Evolutionary conservation across 768 basidiomycete species (phyloP).

Genomic region (Boletellus emodensis): DNA sequence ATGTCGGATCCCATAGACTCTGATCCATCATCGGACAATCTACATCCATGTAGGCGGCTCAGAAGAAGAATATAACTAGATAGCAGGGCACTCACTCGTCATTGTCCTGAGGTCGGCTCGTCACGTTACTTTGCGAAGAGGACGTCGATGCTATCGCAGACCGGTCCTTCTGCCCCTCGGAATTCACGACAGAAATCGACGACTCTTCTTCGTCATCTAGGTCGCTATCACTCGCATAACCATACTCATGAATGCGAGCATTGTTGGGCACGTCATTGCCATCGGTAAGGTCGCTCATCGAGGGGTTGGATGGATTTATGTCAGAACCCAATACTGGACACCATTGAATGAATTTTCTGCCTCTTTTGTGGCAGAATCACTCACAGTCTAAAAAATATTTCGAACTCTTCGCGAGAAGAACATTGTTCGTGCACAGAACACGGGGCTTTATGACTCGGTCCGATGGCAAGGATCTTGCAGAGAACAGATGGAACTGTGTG

Average conservation of each 20-base stretch:
- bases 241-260: constrained; percentile 20
- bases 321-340: constrained; percentile 13
- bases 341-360: neutral
- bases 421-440: constrained; percentile 28
- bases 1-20: constrained; percentile 17
- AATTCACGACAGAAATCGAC: neutral
- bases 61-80: neutral
- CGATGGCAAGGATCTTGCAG: constrained; percentile 3
- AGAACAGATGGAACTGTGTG: constrained; percentile 31
- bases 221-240: constrained; percentile 33
- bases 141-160: neutral
- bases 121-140: neutral
- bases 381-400: constrained; percentile 26
- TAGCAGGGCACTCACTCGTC: constrained; percentile 1
- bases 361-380: neutral
- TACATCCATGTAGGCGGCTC: constrained; percentile 5
- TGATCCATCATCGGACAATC: constrained; percentile 11
- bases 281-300: constrained; percentile 12
- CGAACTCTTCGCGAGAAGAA: constrained; percentile 22
- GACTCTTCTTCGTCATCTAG: constrained; percentile 28
- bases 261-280: constrained; percentile 5
- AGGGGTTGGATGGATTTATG: constrained; percentile 1
- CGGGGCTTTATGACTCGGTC: constrained; percentile 15
- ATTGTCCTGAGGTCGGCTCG: constrained; percentile 3
- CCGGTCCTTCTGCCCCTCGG: neutral